phyloP scores from a whole-genome alignment of 2,329 filamentous ascomycete species.

The Nannizziopsis arthrosporioides region DNA sequence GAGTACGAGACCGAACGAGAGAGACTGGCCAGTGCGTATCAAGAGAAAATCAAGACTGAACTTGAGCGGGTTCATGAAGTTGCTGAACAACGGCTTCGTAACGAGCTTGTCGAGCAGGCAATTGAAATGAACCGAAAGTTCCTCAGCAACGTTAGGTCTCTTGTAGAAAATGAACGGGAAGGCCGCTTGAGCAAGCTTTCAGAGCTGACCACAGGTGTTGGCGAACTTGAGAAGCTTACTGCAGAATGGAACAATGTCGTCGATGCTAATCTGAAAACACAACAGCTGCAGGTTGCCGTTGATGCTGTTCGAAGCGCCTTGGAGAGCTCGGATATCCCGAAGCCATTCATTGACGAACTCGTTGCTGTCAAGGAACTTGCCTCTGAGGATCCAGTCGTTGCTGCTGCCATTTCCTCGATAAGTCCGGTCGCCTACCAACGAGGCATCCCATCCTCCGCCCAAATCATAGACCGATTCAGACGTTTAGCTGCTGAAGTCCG shows the following conservation, averaged over 20 bases:
- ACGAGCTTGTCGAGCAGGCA: conserved; percentile 81
- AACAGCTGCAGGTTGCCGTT: conserved; percentile 90
- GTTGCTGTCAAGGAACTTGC: conserved; percentile 91
- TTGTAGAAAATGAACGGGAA: conserved; percentile 79
- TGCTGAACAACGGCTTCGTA: conserved; percentile 69
- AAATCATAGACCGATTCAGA: conserved; percentile 91
- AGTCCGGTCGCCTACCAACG: conserved; percentile 88
- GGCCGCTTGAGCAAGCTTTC: conserved; percentile 76
- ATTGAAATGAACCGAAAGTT: conserved; percentile 80
- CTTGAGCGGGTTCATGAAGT: conserved; percentile 68
- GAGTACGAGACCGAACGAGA: conserved; percentile 84
- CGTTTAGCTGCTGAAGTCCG: conserved; percentile 83
- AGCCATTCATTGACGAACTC: conserved; percentile 83
- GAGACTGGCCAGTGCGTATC: conserved; percentile 64
- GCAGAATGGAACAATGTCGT: conserved; percentile 83
- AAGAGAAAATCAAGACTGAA: conserved; percentile 66
- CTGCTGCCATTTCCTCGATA: conserved; percentile 91
- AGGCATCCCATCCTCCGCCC: conserved; percentile 69
- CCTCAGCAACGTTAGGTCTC: conserved; percentile 60
- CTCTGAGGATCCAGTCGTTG: conserved; percentile 69
- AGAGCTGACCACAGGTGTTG: conserved; percentile 64
- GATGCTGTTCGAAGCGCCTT: conserved; percentile 82
- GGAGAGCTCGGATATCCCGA: conserved; percentile 59
- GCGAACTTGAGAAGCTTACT: conserved; percentile 76
- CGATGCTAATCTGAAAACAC: conserved; percentile 80